A percentile compares a stretch with the other conserved stretches of the same genome.
Conservation (phyloP, 768 basidiomycete genomes). For the Amanita pseudoporphyria region DNA sequence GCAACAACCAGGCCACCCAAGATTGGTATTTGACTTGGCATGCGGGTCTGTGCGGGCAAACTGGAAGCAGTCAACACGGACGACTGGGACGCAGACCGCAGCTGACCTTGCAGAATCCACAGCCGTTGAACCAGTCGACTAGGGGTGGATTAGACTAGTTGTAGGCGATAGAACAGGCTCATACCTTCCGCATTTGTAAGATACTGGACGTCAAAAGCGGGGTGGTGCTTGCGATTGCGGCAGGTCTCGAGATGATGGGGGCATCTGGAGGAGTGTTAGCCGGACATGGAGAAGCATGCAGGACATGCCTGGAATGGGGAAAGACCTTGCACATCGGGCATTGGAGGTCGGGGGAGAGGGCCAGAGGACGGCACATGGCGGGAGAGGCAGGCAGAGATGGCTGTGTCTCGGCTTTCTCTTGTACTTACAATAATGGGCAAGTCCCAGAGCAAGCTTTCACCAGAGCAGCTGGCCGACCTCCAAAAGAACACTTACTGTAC, state of each 20-base stretch:
- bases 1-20: slow-evolving; percentile 87
- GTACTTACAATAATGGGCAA: slow-evolving; percentile 68
- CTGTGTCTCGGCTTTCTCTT: slow-evolving; percentile 13
- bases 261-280: slow-evolving; percentile 40
- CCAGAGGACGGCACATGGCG: slow-evolving; percentile 66
- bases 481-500: slow-evolving; percentile 98
- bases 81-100: slow-evolving; percentile 9
- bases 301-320: slow-evolving; percentile 47
- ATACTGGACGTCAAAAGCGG: slow-evolving; percentile 67
- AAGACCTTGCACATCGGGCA: slow-evolving; percentile 87
- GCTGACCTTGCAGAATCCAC: slow-evolving; percentile 82
- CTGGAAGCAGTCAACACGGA: slow-evolving; percentile 30
- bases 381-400: slow-evolving; percentile 8
- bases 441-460: slow-evolving; percentile 89
- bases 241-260: slow-evolving; percentile 71
- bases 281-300: slow-evolving; percentile 9
- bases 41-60: slow-evolving; percentile 60
- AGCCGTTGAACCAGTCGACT: slow-evolving; percentile 80
- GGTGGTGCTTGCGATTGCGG: slow-evolving; percentile 64
- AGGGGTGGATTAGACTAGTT: slow-evolving; percentile 12
- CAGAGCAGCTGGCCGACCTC: slow-evolving; percentile 88
- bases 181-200: slow-evolving; percentile 85
- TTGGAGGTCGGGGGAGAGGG: slow-evolving; percentile 61
- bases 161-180: slow-evolving; percentile 13
- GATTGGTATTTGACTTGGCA: slow-evolving; percentile 49